A percentile compares a stretch with the other conserved stretches of the same genome.
Evolutionary conservation across 371 early-diverging fungal species (phyloP).

Genomic region (Fennellomyces sp.): DNA sequence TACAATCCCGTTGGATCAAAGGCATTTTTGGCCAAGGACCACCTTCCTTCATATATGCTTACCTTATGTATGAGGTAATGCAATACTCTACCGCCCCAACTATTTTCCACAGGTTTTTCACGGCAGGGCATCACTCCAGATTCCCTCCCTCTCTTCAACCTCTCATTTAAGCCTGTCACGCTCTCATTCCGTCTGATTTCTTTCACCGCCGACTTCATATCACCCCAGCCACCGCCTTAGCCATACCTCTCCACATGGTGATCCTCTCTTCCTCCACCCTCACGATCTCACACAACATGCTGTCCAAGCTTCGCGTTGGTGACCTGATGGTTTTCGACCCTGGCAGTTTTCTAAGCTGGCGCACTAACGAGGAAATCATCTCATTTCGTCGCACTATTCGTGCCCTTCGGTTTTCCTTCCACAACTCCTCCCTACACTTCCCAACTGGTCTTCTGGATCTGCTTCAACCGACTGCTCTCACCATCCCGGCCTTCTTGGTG

Average conservation of each 20-base stretch:
- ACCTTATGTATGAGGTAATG: not conserved
- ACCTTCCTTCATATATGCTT: not conserved
- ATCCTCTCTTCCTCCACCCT: not conserved
- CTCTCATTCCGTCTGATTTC: not conserved
- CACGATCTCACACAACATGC: not conserved
- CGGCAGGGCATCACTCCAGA: too few relatives aligned
- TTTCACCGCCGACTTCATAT: not conserved
- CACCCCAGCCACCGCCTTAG: not conserved
- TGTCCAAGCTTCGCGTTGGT: not conserved
- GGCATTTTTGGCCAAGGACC: not conserved
- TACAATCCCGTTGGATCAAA: not conserved
- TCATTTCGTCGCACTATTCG: not conserved
- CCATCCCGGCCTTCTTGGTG: not conserved
- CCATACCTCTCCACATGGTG: not conserved
- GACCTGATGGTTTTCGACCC: not conserved
- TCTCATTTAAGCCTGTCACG: not conserved
- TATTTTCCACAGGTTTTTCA: not conserved
- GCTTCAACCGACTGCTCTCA: not conserved
- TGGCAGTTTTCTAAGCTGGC: not conserved
- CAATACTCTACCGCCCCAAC: not conserved
- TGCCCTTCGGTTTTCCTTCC: not conserved
- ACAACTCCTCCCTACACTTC: not conserved
- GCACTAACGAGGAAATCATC: not conserved
- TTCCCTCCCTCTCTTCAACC: not conserved
- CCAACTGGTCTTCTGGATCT: not conserved